Percentiles rank a stretch among this genome's conserved stretches.
phyloP scores from a whole-genome alignment of 2,329 filamentous ascomycete species.

The Karstenula rhodostoma region DNA sequence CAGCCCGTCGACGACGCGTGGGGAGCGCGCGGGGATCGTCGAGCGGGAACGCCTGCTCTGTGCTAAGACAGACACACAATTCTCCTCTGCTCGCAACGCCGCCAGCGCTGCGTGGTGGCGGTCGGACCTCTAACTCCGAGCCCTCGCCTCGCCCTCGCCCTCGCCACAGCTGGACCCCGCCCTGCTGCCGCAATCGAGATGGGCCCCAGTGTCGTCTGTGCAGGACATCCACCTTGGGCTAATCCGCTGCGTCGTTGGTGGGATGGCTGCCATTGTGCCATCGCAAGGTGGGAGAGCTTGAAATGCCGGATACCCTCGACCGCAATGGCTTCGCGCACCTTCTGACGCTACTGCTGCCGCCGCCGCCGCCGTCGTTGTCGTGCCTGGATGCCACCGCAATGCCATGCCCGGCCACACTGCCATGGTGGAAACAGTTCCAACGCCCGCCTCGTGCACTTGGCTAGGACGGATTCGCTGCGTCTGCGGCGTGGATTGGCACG shows the following conservation, averaged over 20 bases:
- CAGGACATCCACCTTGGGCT: too few species aligned
- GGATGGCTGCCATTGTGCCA: slow-evolving; percentile 20
- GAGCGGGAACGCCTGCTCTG: slow-evolving; percentile 36
- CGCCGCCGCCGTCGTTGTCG: too few species aligned
- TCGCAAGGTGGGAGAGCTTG: neutral
- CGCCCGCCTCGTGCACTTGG: neutral
- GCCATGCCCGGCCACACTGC: neutral
- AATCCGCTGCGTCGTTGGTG: slow-evolving; percentile 25
- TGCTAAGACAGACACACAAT: slow-evolving; percentile 16
- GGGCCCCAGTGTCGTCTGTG: slow-evolving; percentile 33
- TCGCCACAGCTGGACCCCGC: slow-evolving; percentile 1
- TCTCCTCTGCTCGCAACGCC: slow-evolving; percentile 2
- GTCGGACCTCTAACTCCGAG: too few species aligned
- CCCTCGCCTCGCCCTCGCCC: too few species aligned
- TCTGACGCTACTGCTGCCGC: neutral
- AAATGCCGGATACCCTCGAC: slow-evolving; percentile 24
- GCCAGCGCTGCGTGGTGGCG: neutral
- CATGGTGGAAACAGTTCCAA: neutral
- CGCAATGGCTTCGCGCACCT: slow-evolving; percentile 17
- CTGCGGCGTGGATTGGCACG: neutral
- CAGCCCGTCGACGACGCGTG: slow-evolving; percentile 18
- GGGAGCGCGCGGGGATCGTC: neutral
- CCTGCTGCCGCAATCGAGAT: slow-evolving; percentile 45
- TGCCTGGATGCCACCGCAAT: too few species aligned
- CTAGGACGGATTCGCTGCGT: too few species aligned